Evolutionary conservation across 768 basidiomycete genomes (phyloP).

Genomic region (Mycena belliarum): DNA sequence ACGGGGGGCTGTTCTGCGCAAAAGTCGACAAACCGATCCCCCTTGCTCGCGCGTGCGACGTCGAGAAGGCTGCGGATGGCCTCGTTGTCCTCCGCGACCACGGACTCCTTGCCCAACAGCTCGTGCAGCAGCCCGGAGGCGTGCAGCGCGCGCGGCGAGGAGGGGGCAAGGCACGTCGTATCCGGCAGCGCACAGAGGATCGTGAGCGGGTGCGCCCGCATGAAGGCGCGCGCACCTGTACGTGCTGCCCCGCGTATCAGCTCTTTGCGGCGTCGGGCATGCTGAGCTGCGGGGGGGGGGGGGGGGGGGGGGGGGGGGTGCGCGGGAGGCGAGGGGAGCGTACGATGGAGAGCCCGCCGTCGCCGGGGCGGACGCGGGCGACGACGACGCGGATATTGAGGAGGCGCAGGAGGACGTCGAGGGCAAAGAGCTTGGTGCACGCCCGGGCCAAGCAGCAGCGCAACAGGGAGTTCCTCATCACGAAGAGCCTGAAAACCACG

Average conservation of each 20-base stretch:
- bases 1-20: conserved; percentile 29
- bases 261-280: conserved; percentile 66
- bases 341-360: conserved; percentile 33
- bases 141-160: conserved; percentile 47
- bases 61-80: neutral
- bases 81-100: conserved; percentile 12
- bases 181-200: conserved; percentile 35
- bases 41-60: conserved; percentile 30
- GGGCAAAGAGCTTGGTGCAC: conserved; percentile 66
- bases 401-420: conserved; percentile 56
- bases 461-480: conserved; percentile 54
- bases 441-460: conserved; percentile 58
- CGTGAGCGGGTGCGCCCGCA: conserved; percentile 64
- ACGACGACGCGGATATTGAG: conserved; percentile 59
- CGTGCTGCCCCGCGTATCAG: conserved; percentile 49
- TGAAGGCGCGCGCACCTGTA: conserved; percentile 45
- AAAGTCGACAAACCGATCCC: conserved; percentile 52
- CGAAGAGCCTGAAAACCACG: conserved; percentile 45
- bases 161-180: conserved; percentile 7
- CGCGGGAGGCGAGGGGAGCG: neutral
- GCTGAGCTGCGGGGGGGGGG: conserved; percentile 43
- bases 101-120: conserved; percentile 33
- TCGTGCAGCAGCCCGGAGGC: conserved; percentile 41
- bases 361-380: conserved; percentile 48
- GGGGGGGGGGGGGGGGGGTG: neutral